These are phyloP conservation scores for Polytolypa hystricis DNA, from an alignment of 2,329 filamentous ascomycete species.

Conservation along the genomic window DNA sequence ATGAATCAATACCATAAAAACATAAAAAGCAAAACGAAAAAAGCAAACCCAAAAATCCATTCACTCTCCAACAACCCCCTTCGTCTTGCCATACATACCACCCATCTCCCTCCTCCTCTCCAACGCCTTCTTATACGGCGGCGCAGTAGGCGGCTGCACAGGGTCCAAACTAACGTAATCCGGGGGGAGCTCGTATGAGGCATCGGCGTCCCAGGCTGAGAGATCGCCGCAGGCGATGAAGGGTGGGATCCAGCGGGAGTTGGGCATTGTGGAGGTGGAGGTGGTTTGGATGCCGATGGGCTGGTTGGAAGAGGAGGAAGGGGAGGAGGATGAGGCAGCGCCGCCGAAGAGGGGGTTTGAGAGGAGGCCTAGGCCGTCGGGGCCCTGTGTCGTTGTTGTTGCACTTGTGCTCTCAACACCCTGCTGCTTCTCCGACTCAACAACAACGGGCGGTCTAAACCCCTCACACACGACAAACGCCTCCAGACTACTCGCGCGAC, in stretches of 20 bases:
- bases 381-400: neutral
- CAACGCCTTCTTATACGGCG: constrained; percentile 83
- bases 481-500: constrained; percentile 90
- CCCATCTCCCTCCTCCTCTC: constrained; percentile 69
- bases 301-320: constrained; percentile 28
- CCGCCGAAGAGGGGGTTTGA: constrained; percentile 32
- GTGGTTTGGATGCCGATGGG: constrained; percentile 11
- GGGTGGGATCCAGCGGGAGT: constrained; percentile 74
- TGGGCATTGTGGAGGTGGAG: constrained; percentile 38
- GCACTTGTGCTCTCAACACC: constrained; percentile 24
- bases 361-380: constrained; percentile 19
- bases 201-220: constrained; percentile 89
- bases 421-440: constrained; percentile 39
- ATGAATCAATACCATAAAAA: too few species aligned
- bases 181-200: constrained; percentile 79
- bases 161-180: constrained; percentile 81
- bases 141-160: constrained; percentile 88
- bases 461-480: constrained; percentile 93
- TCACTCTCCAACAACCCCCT: constrained; percentile 16
- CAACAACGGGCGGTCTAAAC: constrained; percentile 58
- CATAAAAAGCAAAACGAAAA: neutral
- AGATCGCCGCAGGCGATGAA: constrained; percentile 97
- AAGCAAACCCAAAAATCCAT: neutral
- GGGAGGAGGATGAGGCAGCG: constrained; percentile 32
- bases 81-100: constrained; percentile 66